Evolutionary conservation across 2,329 filamentous ascomycete species (phyloP), one percentile per base, ranked within the genome.

Genomic region (Neonectria neomacrospora): DNA sequence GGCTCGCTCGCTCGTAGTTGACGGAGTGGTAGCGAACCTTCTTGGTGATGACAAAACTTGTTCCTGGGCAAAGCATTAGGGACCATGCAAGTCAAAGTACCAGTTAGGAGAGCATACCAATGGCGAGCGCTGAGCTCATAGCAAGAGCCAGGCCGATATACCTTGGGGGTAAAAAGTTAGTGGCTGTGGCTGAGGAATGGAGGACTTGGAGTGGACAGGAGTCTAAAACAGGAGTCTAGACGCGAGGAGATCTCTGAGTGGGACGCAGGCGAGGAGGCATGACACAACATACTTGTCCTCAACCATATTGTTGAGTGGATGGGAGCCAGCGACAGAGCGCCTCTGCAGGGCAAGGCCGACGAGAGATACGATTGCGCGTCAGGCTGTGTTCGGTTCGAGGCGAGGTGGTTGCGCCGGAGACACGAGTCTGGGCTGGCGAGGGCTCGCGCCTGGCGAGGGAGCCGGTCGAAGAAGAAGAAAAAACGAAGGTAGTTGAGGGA

Each of bases 31-130:
- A 41, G 71, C 75, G 78, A 82, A 96, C 92, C 87, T 97, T 98
- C 83, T 99, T 99, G 51, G 96, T 99, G 75, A 99, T 97, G 71
- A 99, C 95, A 80, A 99, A 99, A 86, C 94, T 97, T 54, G 93
- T 94, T 76, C 94, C 93, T 96, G 72, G 47, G 63, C 44, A 62
- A 47, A 58, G 51, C 61, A 68, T 76, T 54, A 76, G 70, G 44
- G 54, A 54, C 37, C 32, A 59, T 22, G 52, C 47, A 28, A 45
- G 5, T 57, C 47, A 44, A 23, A 51, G 14, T 54, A 58, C 28
- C 18, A 26, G 39, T 61, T 54, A 63, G 18, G 39, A 45, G 45
- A 28, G 78, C 85, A 73, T 86, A 91, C 91, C 91, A 80, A 94
- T 94, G 68, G 90, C 90, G 75, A 93, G 81, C 71, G 90, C 92